Evolutionary conservation across 148 eudicot genomes (phyloP).

Genomic region (Gaultheria prostrata): DNA sequence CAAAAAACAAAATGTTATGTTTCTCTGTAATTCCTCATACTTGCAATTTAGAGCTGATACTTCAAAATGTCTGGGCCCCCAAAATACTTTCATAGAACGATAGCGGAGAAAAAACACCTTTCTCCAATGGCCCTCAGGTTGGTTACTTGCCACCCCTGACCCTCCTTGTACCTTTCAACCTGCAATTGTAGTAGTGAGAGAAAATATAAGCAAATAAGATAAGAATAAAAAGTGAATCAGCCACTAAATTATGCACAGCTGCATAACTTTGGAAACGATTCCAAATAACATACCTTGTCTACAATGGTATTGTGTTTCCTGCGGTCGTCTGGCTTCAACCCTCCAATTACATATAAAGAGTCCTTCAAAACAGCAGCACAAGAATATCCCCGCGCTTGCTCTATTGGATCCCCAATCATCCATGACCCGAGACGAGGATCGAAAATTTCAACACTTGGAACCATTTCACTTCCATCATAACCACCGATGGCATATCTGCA

Average conservation of each 20-base stretch:
- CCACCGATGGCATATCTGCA: slow-evolving; percentile 78
- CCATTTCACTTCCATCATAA: slow-evolving; percentile 54
- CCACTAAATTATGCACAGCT: not conserved
- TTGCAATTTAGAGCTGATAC: not conserved
- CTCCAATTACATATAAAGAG: slow-evolving; percentile 63
- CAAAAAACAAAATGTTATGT: not conserved
- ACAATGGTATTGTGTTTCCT: slow-evolving; percentile 3
- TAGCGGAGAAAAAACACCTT: slow-evolving; percentile 50
- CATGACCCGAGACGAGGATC: slow-evolving; percentile 76
- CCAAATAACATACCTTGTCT: slow-evolving; percentile 38
- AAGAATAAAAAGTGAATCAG: not conserved
- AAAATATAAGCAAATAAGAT: not conserved
- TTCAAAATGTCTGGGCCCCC: not conserved
- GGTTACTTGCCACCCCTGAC: slow-evolving; percentile 61
- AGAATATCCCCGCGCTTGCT: slow-evolving; percentile 53
- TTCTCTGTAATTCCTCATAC: not conserved
- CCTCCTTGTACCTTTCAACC: slow-evolving; percentile 71
- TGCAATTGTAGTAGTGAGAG: slow-evolving; percentile 21
- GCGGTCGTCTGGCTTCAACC: slow-evolving; percentile 25
- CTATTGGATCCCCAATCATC: slow-evolving; percentile 67
- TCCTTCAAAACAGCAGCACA: slow-evolving; percentile 47
- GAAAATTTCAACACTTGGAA: slow-evolving; percentile 61
- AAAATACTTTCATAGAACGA: slow-evolving; percentile 22
- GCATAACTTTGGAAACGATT: not conserved
- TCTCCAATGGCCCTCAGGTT: slow-evolving; percentile 45